Conservation (phyloP, 129 eudicot species). For the Lactuca sativa region DNA sequence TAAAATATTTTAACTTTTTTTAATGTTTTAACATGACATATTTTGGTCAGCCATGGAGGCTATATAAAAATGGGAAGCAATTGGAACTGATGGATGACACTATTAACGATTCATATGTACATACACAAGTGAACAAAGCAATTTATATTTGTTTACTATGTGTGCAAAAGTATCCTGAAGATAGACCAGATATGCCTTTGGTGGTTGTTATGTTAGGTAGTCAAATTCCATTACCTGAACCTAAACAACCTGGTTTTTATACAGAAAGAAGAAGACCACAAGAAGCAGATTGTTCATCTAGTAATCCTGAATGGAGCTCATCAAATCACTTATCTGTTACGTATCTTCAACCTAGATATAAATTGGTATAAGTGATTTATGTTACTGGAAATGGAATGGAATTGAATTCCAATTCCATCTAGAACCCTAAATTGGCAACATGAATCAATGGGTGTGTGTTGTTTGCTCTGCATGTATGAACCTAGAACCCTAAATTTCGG, state of each 20-base stretch:
- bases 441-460: no score
- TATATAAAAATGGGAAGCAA: conserved; percentile 35
- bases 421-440: no score
- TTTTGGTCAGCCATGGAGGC: conserved; percentile 44
- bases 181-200: conserved; percentile 52
- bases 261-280: conserved; percentile 39
- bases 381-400: no score
- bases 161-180: conserved; percentile 56
- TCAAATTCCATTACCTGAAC: conserved; percentile 33
- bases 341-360: conserved; percentile 39
- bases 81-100: conserved; percentile 39
- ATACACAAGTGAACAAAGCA: conserved; percentile 33
- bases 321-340: conserved; percentile 38
- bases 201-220: conserved; percentile 53
- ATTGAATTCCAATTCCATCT: no score
- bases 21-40: background rate
- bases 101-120: conserved; percentile 12
- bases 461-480: no score
- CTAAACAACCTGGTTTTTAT: conserved; percentile 54
- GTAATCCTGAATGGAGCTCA: conserved; percentile 37
- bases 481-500: no score
- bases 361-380: background rate
- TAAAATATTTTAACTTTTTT: background rate
- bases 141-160: conserved; percentile 45
- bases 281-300: conserved; percentile 33